Evolutionary conservation across 257 asterid genomes (phyloP), one percentile per base, ranked within the genome.

Genomic region (Capsicum rhomboideum): DNA sequence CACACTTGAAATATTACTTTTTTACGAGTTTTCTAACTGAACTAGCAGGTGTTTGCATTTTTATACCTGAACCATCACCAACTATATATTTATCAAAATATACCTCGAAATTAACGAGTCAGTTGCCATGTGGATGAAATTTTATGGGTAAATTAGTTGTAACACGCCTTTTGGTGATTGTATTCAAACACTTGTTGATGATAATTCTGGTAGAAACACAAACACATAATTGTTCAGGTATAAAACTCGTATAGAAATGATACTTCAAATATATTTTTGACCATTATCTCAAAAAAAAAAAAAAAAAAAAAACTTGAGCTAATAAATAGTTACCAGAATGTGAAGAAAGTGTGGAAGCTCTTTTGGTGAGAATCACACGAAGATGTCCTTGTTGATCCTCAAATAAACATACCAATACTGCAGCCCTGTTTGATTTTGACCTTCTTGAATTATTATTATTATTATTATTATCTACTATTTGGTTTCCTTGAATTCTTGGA

Each of bases 351-450:
- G 84, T 83, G 8, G 96, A 92, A 63, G 98, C 91, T 90, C 98
- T 87, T 85, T 90, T 88, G 34, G 98, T 95, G 58, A 95, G 98
- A 44, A 95, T 89, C 0, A 95, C 98, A 23, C 98, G 95, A 84
- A 95, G 68, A 26, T 91, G 89, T 1, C 93, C 94, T 7, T 68
- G 78, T 83, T 86, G 82, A 31, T 91, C 97, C 87, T 93, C 90
- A 74, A 91, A 95, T 44, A 95, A 87, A 84, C 96, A 93, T 55
- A 95, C 86, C 88, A 95, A 68, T 61, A 95, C 97, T 21, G 97
- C 96, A 74, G 98, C 95, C 86, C 87, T 88, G 12, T 42, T 81
- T 59, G 88, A 42, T 50, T 58, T 83, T 83, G 21, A 13, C 21
- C 34, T 85, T 46, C 44, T 59, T 74, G 82, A 23, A 83, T 86